Conservation (phyloP, 2,329 filamentous ascomycete species). For the Emmonsiellopsis sp. region DNA sequence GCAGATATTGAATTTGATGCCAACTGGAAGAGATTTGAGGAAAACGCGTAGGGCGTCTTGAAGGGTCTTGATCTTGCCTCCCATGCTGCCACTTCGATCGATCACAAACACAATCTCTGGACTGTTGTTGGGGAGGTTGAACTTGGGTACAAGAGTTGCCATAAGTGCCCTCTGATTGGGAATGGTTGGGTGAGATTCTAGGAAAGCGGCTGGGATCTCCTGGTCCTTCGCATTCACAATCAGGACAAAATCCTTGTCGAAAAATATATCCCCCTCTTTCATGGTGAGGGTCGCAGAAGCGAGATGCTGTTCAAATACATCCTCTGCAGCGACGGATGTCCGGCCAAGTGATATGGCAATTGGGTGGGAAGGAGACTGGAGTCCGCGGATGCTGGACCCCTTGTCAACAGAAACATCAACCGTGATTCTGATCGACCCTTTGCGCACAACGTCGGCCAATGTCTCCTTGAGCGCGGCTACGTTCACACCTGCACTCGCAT, state of each 20-base stretch:
- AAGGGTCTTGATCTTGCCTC: conserved; percentile 39
- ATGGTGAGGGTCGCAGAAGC: conserved; percentile 54
- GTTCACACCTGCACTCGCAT: conserved; percentile 35
- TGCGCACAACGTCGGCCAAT: conserved; percentile 13
- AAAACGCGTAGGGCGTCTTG: conserved; percentile 47
- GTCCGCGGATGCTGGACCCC: conserved; percentile 48
- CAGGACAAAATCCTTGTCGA: conserved; percentile 59
- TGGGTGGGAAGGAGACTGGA: conserved; percentile 58
- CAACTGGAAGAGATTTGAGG: conserved; percentile 49
- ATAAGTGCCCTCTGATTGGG: conserved; percentile 58
- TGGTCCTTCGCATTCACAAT: conserved; percentile 54
- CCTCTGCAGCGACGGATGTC: conserved; percentile 38
- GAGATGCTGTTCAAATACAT: conserved; percentile 46
- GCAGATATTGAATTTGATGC: conserved; percentile 50
- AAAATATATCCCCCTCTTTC: conserved; percentile 21
- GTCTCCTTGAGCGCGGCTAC: conserved; percentile 5
- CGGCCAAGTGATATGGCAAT: conserved; percentile 57
- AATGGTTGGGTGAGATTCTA: conserved; percentile 57
- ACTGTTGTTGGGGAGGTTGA: conserved; percentile 47
- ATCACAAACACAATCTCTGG: conserved; percentile 65
- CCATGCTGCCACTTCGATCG: conserved; percentile 59
- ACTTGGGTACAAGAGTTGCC: conserved; percentile 62
- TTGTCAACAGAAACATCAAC: conserved; percentile 53
- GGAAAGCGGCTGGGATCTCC: conserved; percentile 52
- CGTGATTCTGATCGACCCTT: conserved; percentile 44